Percentiles rank a stretch among this genome's conserved stretches.
Conservation (phyloP, 495 filamentous ascomycete genomes). For the Penicillium canariense region DNA sequence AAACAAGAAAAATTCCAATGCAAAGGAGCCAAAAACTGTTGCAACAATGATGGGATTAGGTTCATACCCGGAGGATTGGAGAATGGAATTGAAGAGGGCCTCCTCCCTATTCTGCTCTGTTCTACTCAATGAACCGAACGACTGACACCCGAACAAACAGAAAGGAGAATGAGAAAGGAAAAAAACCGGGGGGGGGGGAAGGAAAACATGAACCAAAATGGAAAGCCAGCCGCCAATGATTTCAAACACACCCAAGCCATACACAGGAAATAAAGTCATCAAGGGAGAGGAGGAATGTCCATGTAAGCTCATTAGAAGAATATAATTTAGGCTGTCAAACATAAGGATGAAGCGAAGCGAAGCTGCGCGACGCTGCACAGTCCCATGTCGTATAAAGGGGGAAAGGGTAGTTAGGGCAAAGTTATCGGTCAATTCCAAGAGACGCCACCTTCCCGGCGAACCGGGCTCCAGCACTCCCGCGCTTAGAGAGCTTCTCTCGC, state of each 20-base stretch:
- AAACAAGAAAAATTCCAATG: too few species aligned
- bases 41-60: background rate
- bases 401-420: background rate
- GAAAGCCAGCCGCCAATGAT: background rate
- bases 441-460: constrained; percentile 51
- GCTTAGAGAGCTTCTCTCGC: constrained; percentile 51
- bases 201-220: too few species aligned
- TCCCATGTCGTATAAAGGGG: background rate
- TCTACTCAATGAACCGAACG: background rate
- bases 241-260: constrained; percentile 8
- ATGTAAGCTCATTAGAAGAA: constrained; percentile 25
- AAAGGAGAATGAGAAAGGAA: background rate
- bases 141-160: background rate
- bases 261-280: constrained; percentile 17
- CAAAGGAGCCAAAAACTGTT: too few species aligned
- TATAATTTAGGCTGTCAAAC: constrained; percentile 20
- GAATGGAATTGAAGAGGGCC: background rate
- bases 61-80: background rate
- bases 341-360: background rate
- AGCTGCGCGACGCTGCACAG: too few species aligned
- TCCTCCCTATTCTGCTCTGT: background rate
- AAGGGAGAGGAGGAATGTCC: constrained; percentile 17
- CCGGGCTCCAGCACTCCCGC: constrained; percentile 48
- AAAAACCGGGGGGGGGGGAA: too few species aligned
- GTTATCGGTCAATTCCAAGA: constrained; percentile 43